Base-by-base conservation (phyloP, 1,284 basidiomycete genomes). In the Ustilago lituana region DNA sequence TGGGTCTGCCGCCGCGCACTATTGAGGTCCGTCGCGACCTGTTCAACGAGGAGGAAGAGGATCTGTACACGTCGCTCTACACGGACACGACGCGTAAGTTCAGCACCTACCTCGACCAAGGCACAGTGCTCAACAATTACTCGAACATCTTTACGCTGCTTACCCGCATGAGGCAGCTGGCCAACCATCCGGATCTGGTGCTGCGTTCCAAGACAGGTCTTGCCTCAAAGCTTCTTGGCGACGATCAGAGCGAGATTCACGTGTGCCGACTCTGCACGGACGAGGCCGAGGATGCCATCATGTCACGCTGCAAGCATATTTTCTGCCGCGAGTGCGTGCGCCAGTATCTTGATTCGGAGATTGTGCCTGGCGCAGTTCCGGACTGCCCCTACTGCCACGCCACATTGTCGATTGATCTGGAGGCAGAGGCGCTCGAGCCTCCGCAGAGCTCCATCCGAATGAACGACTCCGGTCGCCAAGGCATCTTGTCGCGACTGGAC, bases 11-110 rank as follows among this genome's bases (percentile, higher is more conserved):
- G 3, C 96, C 96, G 4, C 88, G 96, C 35, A 94, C 90, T 0
- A 91, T 98, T 38, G 86, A 92, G 50, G 90, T 98, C 62, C 88
- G 93, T 35, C 86, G 89, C 48, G 95, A 98, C 82, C 91, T 90
- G 82, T 98, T 98, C 85, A 96, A 92, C 67, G 91, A 93, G 0
- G 93, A 96, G 81, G 94, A 98, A 84, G 96, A 94, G 82, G 95
- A 98, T 77, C 84, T 99, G 11, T 98, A 98, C 83, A 86, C 90
- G 49, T 93, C 91, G 4, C 84, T 99, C 29, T 98, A 95, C 85
- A 90, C 91, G 4, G 92, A 94, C 73, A 94, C 93, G 9, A 94
- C 92, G 83, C 87, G 96, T 45, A 89, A 92, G 80, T 99, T 98
- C 83, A 84, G 85, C 65, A 98, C 94, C 1, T 99, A 92, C 79